phyloP scores from a whole-genome alignment of 1,284 basidiomycete genomes.

The Uromyces viciae-fabae region DNA sequence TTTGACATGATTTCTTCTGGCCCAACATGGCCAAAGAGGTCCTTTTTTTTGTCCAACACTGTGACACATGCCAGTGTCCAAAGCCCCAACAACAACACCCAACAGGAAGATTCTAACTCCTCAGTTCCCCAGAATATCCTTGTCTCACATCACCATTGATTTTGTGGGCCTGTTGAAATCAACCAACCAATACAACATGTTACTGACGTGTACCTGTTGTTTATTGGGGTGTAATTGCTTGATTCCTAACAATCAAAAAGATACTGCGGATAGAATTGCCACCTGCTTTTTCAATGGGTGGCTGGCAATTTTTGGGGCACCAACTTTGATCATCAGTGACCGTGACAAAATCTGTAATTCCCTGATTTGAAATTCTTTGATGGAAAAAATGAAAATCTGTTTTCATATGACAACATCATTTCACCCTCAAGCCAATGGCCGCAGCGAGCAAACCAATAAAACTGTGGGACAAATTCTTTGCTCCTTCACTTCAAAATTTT shows the following conservation, averaged over 20 bases:
- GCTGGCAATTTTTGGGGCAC: conserved; percentile 46
- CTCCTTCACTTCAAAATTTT: conserved; percentile 44
- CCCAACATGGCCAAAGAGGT: no score
- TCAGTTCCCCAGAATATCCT: not conserved
- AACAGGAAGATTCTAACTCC: no score
- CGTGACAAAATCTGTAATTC: conserved; percentile 50
- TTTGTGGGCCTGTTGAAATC: not conserved
- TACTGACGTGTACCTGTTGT: not conserved
- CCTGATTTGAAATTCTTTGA: conserved; percentile 50
- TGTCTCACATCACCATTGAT: conserved; percentile 34
- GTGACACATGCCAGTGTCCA: no score
- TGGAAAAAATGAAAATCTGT: not conserved
- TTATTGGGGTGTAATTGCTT: not conserved
- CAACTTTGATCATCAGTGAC: conserved; percentile 49
- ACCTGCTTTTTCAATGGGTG: not conserved
- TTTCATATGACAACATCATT: conserved; percentile 16
- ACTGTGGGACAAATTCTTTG: conserved; percentile 52
- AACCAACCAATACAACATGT: not conserved
- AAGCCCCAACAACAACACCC: no score
- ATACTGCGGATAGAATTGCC: not conserved
- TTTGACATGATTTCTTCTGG: no score
- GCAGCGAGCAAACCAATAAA: conserved; percentile 50
- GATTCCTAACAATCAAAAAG: not conserved
- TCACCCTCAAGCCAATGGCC: conserved; percentile 49
- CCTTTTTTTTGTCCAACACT: no score